Evolutionary conservation across 1,139 yeast species (phyloP).

Genomic region (Komagataea norvegica): DNA sequence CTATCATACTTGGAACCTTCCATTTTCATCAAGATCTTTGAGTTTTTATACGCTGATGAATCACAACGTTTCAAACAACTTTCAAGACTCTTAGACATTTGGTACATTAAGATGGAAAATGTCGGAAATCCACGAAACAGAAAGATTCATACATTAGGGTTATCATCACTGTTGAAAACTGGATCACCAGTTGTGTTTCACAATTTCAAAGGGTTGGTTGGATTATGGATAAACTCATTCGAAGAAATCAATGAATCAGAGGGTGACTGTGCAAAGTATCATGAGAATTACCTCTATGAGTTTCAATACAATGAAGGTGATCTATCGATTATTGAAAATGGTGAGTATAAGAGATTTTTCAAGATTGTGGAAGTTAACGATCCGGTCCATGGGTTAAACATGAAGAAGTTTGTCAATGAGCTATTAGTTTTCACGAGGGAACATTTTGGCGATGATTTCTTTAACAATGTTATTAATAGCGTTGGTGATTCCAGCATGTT

Average conservation of each 20-base stretch:
- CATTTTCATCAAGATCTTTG: constrained; percentile 38
- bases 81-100: constrained; percentile 29
- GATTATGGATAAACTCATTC: constrained; percentile 53
- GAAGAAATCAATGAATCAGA: constrained; percentile 70
- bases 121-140: constrained; percentile 66
- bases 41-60: constrained; percentile 11
- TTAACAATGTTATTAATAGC: constrained; percentile 24
- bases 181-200: constrained; percentile 29
- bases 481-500: constrained; percentile 26
- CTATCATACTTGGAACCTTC: constrained; percentile 44
- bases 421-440: constrained; percentile 29
- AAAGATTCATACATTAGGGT: constrained; percentile 59
- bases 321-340: constrained; percentile 45
- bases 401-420: constrained; percentile 35
- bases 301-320: constrained; percentile 29
- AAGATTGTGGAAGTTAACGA: constrained; percentile 44
- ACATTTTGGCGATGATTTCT: constrained; percentile 28
- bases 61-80: constrained; percentile 14
- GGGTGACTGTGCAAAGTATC: constrained; percentile 64
- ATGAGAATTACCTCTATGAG: constrained; percentile 51
- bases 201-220: constrained; percentile 39
- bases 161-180: constrained; percentile 41
- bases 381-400: constrained; percentile 53
- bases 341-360: constrained; percentile 55
- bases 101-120: constrained; percentile 40